Evolutionary conservation across 495 filamentous ascomycete genomes (phyloP), one percentile per base, ranked within the genome.

Genomic region (Aspergillus steynii): DNA sequence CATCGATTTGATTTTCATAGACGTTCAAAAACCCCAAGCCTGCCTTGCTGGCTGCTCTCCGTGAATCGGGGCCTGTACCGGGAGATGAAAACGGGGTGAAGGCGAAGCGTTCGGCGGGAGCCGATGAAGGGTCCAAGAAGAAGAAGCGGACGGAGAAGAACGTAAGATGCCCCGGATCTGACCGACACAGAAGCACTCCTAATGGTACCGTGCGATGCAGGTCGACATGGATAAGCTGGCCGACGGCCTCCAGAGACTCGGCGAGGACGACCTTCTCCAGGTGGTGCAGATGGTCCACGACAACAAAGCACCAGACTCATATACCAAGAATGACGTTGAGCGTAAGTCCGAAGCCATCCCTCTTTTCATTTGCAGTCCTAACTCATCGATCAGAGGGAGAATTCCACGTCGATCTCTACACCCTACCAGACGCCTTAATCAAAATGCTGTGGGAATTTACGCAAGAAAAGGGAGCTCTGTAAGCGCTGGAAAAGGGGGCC

Each of bases 281-380:
- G 92, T 98, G 12, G 94, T 99, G 56, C 92, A 97, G 78, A 90
- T 99, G 88, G 91, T 99, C 53, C 95, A 98, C 69, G 96, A 99
- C 71, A 88, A 97, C 72, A 98, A 98, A 81, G 85, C 86, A 0
- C 81, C 88, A 1, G 91, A 95, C 34, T 97, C 95, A 1, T 97
- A 97, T 72, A 93, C 91, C 47, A 96, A 96, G 78, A 98, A 97
- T 61, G 96, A 99, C 74, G 85, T 97, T 47, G 96, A 99, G 64
- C 87, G 91, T 94, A 76, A 79, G 90, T 82, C 15, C 3, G 8
- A 25, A 20, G 2, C 55, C 37, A n/a, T 46, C 15, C 50, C 34
- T 60, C 51, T 51, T 53, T n/a, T 46, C 47, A 55, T 14, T 26
- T 20, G 3, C 27, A 34, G 2, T 20, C 15, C 12, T 25, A 50